These are phyloP conservation scores for Cerioporus squamosus DNA, from an alignment of 1,284 basidiomycete genomes.

Conservation along the genomic window DNA sequence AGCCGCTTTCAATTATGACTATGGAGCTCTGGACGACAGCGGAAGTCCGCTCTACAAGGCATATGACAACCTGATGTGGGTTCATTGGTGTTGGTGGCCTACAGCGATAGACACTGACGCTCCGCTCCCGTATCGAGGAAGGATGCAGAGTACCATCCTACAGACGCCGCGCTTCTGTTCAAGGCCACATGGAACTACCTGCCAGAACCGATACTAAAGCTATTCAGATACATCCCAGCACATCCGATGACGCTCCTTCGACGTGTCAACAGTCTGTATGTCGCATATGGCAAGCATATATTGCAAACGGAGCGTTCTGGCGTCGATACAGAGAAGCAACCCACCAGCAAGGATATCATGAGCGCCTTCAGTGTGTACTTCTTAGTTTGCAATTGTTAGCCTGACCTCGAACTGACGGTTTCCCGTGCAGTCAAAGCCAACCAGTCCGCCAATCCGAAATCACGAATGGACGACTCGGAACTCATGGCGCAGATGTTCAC, in stretches of 20 bases:
- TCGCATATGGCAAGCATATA: conserved; percentile 24
- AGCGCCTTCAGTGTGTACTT: conserved; percentile 41
- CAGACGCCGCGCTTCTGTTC: conserved; percentile 24
- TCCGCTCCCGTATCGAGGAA: not conserved
- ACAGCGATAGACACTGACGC: not conserved
- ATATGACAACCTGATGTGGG: conserved; percentile 39
- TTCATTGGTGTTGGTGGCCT: not conserved
- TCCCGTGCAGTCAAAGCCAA: conserved; percentile 54
- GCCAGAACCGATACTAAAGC: conserved; percentile 25
- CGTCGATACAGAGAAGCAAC: conserved; percentile 12
- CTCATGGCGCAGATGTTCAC: conserved; percentile 54
- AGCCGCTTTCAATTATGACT: conserved; percentile 37
- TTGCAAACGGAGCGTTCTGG: conserved; percentile 18
- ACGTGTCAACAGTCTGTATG: conserved; percentile 23
- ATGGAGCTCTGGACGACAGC: conserved; percentile 32
- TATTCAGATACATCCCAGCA: conserved; percentile 31
- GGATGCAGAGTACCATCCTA: not conserved
- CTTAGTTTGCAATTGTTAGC: not conserved
- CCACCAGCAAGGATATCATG: conserved; percentile 39
- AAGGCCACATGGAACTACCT: conserved; percentile 29
- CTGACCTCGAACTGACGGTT: not conserved
- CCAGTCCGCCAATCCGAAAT: conserved; percentile 46
- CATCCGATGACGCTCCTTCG: conserved; percentile 31
- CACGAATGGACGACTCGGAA: conserved; percentile 50
- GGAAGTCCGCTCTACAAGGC: conserved; percentile 27